Conservation (phyloP, 441 rosid species). For the Metrosideros polymorpha region DNA sequence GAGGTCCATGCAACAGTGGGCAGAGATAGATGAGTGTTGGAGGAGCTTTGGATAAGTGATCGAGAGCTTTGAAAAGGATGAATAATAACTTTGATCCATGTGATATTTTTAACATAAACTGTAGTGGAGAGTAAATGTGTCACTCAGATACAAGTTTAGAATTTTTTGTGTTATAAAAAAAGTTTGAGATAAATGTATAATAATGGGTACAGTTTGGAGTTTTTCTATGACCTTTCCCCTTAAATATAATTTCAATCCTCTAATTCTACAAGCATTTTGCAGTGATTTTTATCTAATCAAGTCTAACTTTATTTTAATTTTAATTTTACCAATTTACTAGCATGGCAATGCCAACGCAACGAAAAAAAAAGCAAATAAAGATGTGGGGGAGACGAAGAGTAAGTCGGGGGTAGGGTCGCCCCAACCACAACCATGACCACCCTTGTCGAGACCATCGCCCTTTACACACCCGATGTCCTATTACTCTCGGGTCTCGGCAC, state of each 20-base stretch:
- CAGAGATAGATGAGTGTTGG: background rate
- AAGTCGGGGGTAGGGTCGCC: background rate
- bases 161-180: too few relatives aligned
- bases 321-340: background rate
- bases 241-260: background rate
- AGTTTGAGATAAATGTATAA: accelerated
- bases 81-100: background rate
- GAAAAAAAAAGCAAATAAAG: background rate
- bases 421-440: background rate
- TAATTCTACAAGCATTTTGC: too few relatives aligned
- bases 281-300: background rate
- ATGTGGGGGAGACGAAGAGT: background rate
- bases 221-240: background rate
- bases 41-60: background rate
- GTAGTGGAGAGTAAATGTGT: too few relatives aligned
- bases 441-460: background rate
- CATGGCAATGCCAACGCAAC: background rate
- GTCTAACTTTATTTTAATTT: background rate
- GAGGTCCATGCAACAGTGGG: background rate
- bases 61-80: background rate
- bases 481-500: background rate
- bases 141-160: too few relatives aligned
- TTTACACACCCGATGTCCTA: background rate
- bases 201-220: accelerated
- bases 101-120: too few relatives aligned